Evolutionary conservation across 768 basidiomycete species (phyloP).

Genomic region (Melanogaster broomeanus): DNA sequence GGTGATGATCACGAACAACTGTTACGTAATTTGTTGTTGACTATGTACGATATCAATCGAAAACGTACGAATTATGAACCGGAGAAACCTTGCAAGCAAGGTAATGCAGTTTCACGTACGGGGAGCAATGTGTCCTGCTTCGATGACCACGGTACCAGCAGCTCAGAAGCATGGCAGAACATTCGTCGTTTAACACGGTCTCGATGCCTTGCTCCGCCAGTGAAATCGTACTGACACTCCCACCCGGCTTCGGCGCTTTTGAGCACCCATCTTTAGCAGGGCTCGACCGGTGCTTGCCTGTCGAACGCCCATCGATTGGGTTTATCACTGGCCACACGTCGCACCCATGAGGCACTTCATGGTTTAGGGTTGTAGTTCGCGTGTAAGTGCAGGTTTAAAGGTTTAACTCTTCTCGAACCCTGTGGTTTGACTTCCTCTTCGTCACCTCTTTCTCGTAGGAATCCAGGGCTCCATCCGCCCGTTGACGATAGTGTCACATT

Average conservation of each 20-base stretch:
- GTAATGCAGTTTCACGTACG: no score
- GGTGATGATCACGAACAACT: no score
- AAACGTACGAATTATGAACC: no score
- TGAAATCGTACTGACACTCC: background rate
- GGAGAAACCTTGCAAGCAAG: no score
- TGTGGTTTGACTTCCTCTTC: slow-evolving; percentile 5
- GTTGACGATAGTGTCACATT: slow-evolving; percentile 10
- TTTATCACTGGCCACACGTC: slow-evolving; percentile 14
- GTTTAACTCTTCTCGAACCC: background rate
- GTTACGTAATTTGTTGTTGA: no score
- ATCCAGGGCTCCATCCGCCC: background rate
- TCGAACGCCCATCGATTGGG: slow-evolving; percentile 9
- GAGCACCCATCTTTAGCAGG: no score
- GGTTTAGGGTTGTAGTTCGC: background rate
- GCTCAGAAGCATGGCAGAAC: no score
- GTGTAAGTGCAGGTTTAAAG: background rate
- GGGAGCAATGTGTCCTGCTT: no score
- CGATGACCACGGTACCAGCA: no score
- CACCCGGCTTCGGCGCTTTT: background rate
- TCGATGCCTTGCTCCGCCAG: slow-evolving; percentile 16
- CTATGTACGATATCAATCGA: no score
- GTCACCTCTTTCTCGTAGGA: slow-evolving; percentile 7
- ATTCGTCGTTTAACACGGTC: no score
- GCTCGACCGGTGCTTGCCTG: no score
- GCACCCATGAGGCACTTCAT: slow-evolving; percentile 24